Conservation (phyloP, 805 yeast genomes). For the Saccharomycopsis fermentans region DNA sequence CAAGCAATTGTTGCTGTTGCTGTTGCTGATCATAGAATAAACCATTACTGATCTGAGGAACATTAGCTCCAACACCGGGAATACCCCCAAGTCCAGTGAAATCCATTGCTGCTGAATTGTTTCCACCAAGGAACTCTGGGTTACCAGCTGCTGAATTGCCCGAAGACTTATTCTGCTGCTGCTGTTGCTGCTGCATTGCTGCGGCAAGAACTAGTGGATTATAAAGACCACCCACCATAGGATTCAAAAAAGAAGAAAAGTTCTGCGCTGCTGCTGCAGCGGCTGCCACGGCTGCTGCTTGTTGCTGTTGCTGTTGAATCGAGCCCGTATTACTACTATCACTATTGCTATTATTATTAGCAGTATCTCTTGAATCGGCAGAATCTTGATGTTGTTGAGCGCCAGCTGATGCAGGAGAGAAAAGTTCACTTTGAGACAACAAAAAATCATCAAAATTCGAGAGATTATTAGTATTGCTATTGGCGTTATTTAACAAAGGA, state of each 20-base stretch:
- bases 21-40: constrained; percentile 2
- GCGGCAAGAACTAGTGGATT: not conserved
- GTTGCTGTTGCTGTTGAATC: not conserved
- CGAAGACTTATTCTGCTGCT: not conserved
- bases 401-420: constrained; percentile 24
- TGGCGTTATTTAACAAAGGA: not conserved
- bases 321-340: not conserved
- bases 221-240: constrained; percentile 1
- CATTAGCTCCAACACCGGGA: not conserved
- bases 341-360: not conserved
- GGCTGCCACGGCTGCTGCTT: constrained; percentile 8
- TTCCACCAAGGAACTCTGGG: not conserved
- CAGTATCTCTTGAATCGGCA: not conserved
- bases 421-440: constrained; percentile 42
- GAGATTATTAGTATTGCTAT: constrained; percentile 3
- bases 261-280: not conserved
- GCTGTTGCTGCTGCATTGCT: constrained; percentile 1
- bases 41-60: not conserved
- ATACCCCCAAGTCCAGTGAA: not conserved
- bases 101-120: not conserved
- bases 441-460: constrained; percentile 36
- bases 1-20: constrained; percentile 5
- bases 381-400: not conserved
- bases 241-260: constrained; percentile 1
- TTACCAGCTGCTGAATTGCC: not conserved